Percentiles rank a stretch among this genome's conserved stretches.
These are phyloP conservation scores for Pleurotus cornucopiae DNA, from an alignment of 768 basidiomycete species.

Conservation along the genomic window DNA sequence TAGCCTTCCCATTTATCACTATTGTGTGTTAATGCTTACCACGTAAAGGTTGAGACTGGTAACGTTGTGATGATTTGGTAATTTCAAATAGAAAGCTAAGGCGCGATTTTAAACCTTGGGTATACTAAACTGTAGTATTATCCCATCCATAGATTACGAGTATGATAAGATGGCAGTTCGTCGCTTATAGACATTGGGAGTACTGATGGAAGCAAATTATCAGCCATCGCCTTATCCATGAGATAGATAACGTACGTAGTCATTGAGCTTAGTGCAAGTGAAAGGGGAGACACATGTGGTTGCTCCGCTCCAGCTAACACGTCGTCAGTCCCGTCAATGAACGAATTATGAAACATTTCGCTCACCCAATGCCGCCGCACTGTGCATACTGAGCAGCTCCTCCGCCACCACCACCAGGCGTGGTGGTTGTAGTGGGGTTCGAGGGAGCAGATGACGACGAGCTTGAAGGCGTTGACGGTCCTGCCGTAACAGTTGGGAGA, in stretches of 20 bases:
- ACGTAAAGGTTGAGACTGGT: too few relatives aligned
- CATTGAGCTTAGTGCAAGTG: constrained; percentile 1
- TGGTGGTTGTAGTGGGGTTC: neutral
- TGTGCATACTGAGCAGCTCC: neutral
- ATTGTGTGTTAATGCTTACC: too few relatives aligned
- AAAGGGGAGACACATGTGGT: neutral
- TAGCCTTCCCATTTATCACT: too few relatives aligned
- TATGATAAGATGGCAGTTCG: too few relatives aligned
- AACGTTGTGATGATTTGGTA: too few relatives aligned
- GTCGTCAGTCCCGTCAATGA: neutral
- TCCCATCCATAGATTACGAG: too few relatives aligned
- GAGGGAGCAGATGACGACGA: neutral
- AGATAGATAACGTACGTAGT: neutral
- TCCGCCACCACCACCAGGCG: neutral
- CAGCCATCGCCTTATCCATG: neutral
- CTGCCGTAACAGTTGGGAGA: neutral
- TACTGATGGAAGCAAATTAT: neutral
- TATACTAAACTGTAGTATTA: too few relatives aligned
- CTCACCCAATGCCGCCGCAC: constrained; percentile 6
- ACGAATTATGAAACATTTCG: neutral
- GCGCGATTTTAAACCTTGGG: too few relatives aligned
- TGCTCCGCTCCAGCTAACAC: neutral
- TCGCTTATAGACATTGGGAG: constrained; percentile 1
- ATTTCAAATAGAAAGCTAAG: too few relatives aligned
- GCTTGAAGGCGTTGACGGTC: neutral